phyloP scores from a whole-genome alignment of 2,329 filamentous ascomycete species.

The Zasmidium angulare region DNA sequence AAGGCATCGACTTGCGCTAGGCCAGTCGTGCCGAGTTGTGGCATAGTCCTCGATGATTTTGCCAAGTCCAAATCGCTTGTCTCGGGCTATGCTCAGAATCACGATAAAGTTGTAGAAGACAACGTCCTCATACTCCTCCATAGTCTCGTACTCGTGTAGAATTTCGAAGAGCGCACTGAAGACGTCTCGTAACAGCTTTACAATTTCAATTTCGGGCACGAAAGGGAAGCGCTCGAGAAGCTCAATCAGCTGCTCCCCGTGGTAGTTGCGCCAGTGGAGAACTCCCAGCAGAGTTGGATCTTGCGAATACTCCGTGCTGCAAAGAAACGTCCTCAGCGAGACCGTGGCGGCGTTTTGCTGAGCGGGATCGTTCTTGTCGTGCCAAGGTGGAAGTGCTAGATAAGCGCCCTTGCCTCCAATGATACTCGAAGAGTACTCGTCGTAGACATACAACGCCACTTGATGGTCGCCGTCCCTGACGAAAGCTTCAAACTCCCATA shows the following conservation, averaged over 20 bases:
- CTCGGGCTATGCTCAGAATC: slow-evolving; percentile 89
- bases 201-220: slow-evolving; percentile 94
- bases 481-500: slow-evolving; percentile 92
- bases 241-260: slow-evolving; percentile 68
- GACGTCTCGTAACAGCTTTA: slow-evolving; percentile 87
- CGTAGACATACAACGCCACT: slow-evolving; percentile 82
- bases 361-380: slow-evolving; percentile 69
- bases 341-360: slow-evolving; percentile 74
- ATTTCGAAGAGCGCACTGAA: slow-evolving; percentile 90
- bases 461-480: slow-evolving; percentile 80
- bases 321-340: slow-evolving; percentile 78
- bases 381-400: slow-evolving; percentile 76
- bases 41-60: slow-evolving; percentile 91
- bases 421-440: slow-evolving; percentile 81
- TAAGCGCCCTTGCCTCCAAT: slow-evolving; percentile 79
- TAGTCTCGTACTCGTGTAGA: slow-evolving; percentile 84
- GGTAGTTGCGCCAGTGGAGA: slow-evolving; percentile 66
- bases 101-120: slow-evolving; percentile 88
- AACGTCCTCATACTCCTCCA: slow-evolving; percentile 87
- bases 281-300: slow-evolving; percentile 82
- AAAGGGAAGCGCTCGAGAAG: slow-evolving; percentile 83
- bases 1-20: slow-evolving; percentile 84
- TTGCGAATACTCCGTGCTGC: slow-evolving; percentile 92
- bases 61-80: slow-evolving; percentile 86
- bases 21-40: slow-evolving; percentile 85